Evolutionary conservation across 805 yeast genomes (phyloP).

Genomic region (Candida khao-thaluensis): DNA sequence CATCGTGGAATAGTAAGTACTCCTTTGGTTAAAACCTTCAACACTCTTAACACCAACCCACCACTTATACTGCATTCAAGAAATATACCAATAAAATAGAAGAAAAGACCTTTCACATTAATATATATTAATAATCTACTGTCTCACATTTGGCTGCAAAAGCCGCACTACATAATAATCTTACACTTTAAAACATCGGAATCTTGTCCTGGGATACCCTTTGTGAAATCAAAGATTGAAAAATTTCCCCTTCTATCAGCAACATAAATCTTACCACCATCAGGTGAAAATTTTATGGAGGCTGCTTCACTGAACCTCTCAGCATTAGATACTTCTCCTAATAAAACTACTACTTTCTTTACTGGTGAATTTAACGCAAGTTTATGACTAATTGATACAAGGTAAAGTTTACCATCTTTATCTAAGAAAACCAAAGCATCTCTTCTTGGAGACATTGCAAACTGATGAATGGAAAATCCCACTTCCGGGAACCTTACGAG

Average conservation of each 20-base stretch:
- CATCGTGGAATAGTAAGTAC: too few relatives aligned
- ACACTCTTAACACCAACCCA: too few relatives aligned
- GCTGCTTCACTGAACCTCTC: conserved; percentile 76
- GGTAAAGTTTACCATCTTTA: conserved; percentile 70
- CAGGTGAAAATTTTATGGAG: conserved; percentile 66
- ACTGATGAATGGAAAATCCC: conserved; percentile 74
- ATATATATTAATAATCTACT: too few relatives aligned
- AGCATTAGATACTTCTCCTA: conserved; percentile 79
- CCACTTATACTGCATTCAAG: too few relatives aligned
- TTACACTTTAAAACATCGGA: conserved; percentile 67
- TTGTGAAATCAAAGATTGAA: conserved; percentile 82
- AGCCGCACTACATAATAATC: conserved; percentile 34
- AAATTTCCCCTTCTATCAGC: conserved; percentile 81
- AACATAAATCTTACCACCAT: conserved; percentile 75
- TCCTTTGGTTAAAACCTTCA: too few relatives aligned
- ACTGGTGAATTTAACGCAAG: conserved; percentile 16
- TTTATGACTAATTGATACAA: conserved; percentile 54
- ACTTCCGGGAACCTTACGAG: conserved; percentile 68
- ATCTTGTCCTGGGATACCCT: conserved; percentile 71
- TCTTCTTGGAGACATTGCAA: conserved; percentile 79
- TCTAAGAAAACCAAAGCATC: conserved; percentile 82
- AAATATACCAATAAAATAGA: too few relatives aligned
- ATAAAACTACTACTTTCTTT: conserved; percentile 56
- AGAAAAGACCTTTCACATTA: too few relatives aligned
- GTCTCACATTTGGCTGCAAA: too few relatives aligned